phyloP scores from a whole-genome alignment of 2,329 filamentous ascomycete species.

The Alternaria arborescens region DNA sequence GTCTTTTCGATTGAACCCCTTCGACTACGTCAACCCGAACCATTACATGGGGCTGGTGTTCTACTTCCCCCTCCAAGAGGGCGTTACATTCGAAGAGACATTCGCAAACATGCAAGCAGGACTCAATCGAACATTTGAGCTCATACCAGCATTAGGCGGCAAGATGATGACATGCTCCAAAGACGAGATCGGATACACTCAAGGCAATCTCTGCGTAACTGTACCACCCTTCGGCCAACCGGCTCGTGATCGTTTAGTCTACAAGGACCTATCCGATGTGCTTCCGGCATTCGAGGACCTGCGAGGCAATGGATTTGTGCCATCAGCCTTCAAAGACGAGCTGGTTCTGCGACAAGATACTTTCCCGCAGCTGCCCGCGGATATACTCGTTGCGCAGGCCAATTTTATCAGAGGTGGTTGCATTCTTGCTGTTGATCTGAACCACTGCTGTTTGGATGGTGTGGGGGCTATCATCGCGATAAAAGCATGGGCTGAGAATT shows the following conservation, averaged over 20 bases:
- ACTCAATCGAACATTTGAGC: slow-evolving; percentile 45
- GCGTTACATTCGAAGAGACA: slow-evolving; percentile 34
- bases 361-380: slow-evolving; percentile 30
- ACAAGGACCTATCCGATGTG: slow-evolving; percentile 27
- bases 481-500: slow-evolving; percentile 37
- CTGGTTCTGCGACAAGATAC: slow-evolving; percentile 19
- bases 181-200: slow-evolving; percentile 38
- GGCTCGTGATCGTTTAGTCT: slow-evolving; percentile 17
- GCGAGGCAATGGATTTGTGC: slow-evolving; percentile 24
- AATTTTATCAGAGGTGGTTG: slow-evolving; percentile 42
- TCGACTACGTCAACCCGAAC: slow-evolving; percentile 35
- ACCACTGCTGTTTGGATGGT: slow-evolving; percentile 34
- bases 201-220: slow-evolving; percentile 35
- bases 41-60: slow-evolving; percentile 44
- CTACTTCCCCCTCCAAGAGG: slow-evolving; percentile 48
- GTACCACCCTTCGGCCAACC: slow-evolving; percentile 23
- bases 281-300: slow-evolving; percentile 30
- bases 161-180: slow-evolving; percentile 45
- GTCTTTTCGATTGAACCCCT: slow-evolving; percentile 42
- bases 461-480: slow-evolving; percentile 32
- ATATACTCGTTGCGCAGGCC: slow-evolving; percentile 37
- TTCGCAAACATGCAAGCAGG: slow-evolving; percentile 49
- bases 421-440: slow-evolving; percentile 30
- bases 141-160: slow-evolving; percentile 52
- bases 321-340: slow-evolving; percentile 29